A percentile compares a stretch with the other conserved stretches of the same genome.
Evolutionary conservation across 495 filamentous ascomycete genomes (phyloP).

Genomic region (Diplogelasinospora grovesii): DNA sequence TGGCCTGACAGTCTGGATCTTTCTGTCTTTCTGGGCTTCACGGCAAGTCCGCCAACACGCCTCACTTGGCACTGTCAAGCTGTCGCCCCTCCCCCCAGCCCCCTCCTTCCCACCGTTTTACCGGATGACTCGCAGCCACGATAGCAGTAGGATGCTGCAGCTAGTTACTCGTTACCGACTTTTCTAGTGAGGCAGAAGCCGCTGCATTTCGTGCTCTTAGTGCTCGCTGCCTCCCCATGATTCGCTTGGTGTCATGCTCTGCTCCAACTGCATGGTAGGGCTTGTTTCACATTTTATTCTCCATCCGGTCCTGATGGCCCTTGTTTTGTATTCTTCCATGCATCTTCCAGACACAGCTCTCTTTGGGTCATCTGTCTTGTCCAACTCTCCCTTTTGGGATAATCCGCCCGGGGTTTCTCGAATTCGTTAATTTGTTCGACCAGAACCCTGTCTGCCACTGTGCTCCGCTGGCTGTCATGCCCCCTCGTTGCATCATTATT

Average conservation of each 20-base stretch:
- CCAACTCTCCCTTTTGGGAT: constrained; percentile 34
- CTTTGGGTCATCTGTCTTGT: constrained; percentile 24
- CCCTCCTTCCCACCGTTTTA: constrained; percentile 6
- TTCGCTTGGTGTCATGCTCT: constrained; percentile 41
- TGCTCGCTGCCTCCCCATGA: constrained; percentile 18
- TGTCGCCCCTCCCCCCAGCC: constrained; percentile 4
- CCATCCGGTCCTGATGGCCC: constrained; percentile 33
- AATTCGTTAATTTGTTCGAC: constrained; percentile 23
- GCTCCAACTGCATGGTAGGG: constrained; percentile 41
- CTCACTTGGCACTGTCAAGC: constrained; percentile 1
- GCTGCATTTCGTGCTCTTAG: constrained; percentile 11
- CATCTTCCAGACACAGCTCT: constrained; percentile 34
- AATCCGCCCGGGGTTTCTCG: constrained; percentile 29
- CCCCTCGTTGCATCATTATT: constrained; percentile 44
- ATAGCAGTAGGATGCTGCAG: constrained; percentile 1
- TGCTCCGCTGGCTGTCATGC: constrained; percentile 35
- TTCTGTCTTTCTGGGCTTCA: background rate
- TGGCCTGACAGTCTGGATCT: constrained; percentile 8
- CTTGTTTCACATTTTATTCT: constrained; percentile 43
- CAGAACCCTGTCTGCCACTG: constrained; percentile 28
- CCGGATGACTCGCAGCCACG: constrained; percentile 4
- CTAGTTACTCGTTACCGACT: constrained; percentile 13
- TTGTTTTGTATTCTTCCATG: constrained; percentile 43
- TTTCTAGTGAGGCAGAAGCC: constrained; percentile 14
- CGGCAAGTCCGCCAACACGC: constrained; percentile 6